Percentiles rank a stretch among this genome's conserved stretches.
Conservation (phyloP, 2,329 filamentous ascomycete genomes). For the Colletotrichum neosansevieriae region DNA sequence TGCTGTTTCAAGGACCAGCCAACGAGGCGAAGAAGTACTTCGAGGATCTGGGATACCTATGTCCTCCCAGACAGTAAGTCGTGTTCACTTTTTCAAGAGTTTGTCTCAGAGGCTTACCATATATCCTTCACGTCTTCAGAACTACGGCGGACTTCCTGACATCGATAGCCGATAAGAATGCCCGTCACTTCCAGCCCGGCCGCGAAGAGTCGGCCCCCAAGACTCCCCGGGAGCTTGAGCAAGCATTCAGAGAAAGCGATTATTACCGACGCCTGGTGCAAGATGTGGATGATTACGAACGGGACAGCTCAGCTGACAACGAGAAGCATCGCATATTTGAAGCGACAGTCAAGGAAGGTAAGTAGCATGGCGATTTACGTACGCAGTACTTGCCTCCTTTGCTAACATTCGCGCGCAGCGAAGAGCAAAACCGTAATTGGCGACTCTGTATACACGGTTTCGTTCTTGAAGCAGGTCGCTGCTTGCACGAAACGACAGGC, state of each 20-base stretch:
- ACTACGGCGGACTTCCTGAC: constrained; percentile 77
- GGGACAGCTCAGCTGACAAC: constrained; percentile 52
- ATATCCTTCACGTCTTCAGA: constrained; percentile 48
- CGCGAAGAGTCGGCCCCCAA: constrained; percentile 71
- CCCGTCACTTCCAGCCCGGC: constrained; percentile 71
- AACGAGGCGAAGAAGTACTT: constrained; percentile 79
- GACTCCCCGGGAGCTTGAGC: constrained; percentile 71
- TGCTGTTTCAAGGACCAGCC: constrained; percentile 80
- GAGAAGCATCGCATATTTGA: constrained; percentile 38
- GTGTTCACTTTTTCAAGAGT: constrained; percentile 47
- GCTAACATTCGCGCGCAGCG: constrained; percentile 45
- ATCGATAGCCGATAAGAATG: constrained; percentile 74
- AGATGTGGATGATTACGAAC: constrained; percentile 63
- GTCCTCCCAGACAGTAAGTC: constrained; percentile 59
- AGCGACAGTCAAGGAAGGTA: constrained; percentile 28
- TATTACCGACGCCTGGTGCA: constrained; percentile 67
- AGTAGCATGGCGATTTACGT: background rate
- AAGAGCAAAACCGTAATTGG: constrained; percentile 77
- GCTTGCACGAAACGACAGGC: constrained; percentile 79
- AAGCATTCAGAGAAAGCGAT: constrained; percentile 68
- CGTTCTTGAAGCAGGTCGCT: constrained; percentile 77
- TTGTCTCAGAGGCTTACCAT: too few species aligned
- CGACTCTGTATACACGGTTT: constrained; percentile 82
- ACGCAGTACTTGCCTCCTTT: background rate
- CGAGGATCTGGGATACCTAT: constrained; percentile 77